Evolutionary conservation across 805 yeast genomes (phyloP).

Genomic region (Kodamaea leandrae): DNA sequence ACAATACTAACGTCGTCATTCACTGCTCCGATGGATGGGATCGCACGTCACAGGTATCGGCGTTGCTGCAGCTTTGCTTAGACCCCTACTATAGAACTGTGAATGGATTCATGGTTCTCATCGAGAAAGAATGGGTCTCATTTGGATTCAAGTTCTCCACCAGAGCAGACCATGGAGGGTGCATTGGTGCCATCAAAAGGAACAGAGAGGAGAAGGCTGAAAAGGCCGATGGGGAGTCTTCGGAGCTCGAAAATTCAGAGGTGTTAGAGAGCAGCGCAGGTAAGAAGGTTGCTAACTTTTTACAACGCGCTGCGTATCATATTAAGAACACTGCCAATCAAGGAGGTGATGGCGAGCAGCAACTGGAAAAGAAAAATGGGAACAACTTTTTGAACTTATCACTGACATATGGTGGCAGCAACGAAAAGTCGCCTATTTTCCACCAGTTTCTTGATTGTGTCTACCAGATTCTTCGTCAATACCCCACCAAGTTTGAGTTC

Average conservation of each 20-base stretch:
- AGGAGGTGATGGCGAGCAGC: slow-evolving; percentile 12
- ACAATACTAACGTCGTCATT: slow-evolving; percentile 76
- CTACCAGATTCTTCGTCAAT: slow-evolving; percentile 71
- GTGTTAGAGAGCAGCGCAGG: slow-evolving; percentile 15
- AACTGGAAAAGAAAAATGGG: slow-evolving; percentile 13
- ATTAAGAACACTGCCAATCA: slow-evolving; percentile 39
- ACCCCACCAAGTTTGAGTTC: slow-evolving; percentile 75
- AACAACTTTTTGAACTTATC: slow-evolving; percentile 29
- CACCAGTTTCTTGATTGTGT: slow-evolving; percentile 92
- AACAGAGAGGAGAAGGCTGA: slow-evolving; percentile 17
- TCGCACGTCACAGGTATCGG: slow-evolving; percentile 84
- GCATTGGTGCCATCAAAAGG: slow-evolving; percentile 38
- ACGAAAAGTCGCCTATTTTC: slow-evolving; percentile 73
- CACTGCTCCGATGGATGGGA: slow-evolving; percentile 99
- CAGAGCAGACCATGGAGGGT: slow-evolving; percentile 72
- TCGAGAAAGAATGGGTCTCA: slow-evolving; percentile 94
- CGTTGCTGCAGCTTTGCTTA: slow-evolving; percentile 78
- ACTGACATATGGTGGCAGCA: slow-evolving; percentile 35
- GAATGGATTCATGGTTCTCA: slow-evolving; percentile 78
- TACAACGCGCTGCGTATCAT: slow-evolving; percentile 41
- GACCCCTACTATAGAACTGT: slow-evolving; percentile 89
- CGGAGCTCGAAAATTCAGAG: slow-evolving; percentile 13
- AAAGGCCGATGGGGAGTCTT: slow-evolving; percentile 11
- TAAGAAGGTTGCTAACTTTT: slow-evolving; percentile 34
- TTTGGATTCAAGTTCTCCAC: slow-evolving; percentile 91